phyloP scores from a whole-genome alignment of 257 asterid species.

The Solanum clarkiae region DNA sequence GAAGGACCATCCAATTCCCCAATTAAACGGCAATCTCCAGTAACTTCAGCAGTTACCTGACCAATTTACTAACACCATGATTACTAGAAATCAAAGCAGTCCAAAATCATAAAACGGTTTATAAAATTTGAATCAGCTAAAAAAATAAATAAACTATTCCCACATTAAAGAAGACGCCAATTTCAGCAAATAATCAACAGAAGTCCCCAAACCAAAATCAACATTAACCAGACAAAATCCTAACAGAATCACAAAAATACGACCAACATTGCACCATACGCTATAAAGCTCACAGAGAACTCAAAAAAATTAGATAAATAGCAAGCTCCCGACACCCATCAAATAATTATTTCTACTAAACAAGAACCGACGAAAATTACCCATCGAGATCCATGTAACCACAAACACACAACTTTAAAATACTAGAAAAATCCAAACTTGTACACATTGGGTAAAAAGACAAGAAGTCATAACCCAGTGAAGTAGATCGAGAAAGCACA shows the following conservation, averaged over 20 bases:
- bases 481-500: background rate
- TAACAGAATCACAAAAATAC: background rate
- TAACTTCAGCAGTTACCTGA: background rate
- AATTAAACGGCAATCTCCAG: background rate
- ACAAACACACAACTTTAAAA: background rate
- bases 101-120: background rate
- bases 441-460: background rate
- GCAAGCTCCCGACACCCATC: background rate
- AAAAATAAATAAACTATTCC: background rate
- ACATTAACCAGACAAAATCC: background rate
- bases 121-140: background rate
- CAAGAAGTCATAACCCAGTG: background rate
- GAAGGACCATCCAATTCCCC: conserved; percentile 5
- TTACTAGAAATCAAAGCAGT: background rate
- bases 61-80: background rate
- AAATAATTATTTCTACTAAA: background rate
- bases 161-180: background rate
- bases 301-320: background rate
- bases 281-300: background rate
- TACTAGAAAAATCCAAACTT: background rate
- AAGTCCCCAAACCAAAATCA: background rate
- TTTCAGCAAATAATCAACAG: background rate
- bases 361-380: background rate
- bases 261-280: background rate
- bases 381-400: background rate